phyloP scores from a whole-genome alignment of 805 yeast genomes.

The Cyberlindnera mrakii region DNA sequence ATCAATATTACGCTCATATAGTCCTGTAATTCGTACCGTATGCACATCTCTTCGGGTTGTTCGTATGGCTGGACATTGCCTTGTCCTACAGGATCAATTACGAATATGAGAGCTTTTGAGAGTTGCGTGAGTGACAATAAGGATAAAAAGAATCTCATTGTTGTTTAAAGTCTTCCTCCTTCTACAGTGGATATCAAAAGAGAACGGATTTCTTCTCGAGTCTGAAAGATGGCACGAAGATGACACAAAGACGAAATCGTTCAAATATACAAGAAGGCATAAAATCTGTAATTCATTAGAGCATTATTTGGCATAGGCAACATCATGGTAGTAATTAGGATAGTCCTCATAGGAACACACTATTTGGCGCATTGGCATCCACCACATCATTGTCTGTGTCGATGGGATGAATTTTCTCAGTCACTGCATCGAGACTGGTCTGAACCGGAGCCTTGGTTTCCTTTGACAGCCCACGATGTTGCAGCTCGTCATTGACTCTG shows the following conservation, averaged over 20 bases:
- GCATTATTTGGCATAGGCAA: no score
- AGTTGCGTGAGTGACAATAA: background rate
- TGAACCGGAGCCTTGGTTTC: background rate
- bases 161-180: no score
- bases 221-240: background rate
- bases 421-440: background rate
- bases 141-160: no score
- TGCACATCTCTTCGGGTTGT: background rate
- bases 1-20: constrained; percentile 13
- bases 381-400: constrained; percentile 30
- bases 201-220: no score
- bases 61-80: background rate
- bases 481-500: constrained; percentile 41
- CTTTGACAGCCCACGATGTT: constrained; percentile 29
- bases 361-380: constrained; percentile 31
- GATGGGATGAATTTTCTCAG: background rate
- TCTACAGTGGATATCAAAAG: no score
- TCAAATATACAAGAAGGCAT: no score
- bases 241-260: background rate
- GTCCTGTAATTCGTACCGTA: constrained; percentile 4
- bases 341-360: constrained; percentile 17
- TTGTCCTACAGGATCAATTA: constrained; percentile 2
- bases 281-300: no score
- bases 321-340: no score
- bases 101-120: background rate